phyloP scores from a whole-genome alignment of 495 filamentous ascomycete genomes.

The Talaromyces wortmannii region DNA sequence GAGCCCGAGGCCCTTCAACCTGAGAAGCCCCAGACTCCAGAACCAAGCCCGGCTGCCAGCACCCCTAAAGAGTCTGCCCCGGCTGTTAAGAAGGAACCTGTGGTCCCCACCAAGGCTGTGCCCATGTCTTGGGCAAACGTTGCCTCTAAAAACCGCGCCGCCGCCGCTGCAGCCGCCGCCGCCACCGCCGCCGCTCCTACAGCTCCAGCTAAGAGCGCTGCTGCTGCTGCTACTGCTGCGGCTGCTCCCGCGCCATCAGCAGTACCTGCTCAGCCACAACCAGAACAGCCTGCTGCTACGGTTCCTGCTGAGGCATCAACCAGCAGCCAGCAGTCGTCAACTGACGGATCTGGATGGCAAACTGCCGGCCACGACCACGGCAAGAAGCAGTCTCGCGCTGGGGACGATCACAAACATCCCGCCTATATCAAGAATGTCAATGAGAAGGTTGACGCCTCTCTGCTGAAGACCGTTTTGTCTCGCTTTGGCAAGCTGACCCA shows the following conservation, averaged over 20 bases:
- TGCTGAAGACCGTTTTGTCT: constrained; percentile 56
- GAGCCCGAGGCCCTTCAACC: constrained; percentile 40
- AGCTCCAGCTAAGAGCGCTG: constrained; percentile 23
- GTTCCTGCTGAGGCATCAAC: constrained; percentile 22
- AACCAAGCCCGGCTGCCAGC: constrained; percentile 35
- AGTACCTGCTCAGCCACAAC: constrained; percentile 26
- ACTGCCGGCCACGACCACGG: constrained; percentile 70
- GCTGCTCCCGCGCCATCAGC: constrained; percentile 25
- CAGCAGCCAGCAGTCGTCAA: constrained; percentile 38
- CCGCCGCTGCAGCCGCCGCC: constrained; percentile 18
- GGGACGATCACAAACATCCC: constrained; percentile 60
- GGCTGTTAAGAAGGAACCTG: constrained; percentile 41
- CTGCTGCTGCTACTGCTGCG: constrained; percentile 32
- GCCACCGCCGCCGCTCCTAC: constrained; percentile 30
- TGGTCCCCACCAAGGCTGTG: constrained; percentile 37
- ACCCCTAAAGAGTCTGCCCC: constrained; percentile 38
- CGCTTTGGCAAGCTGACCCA: constrained; percentile 75
- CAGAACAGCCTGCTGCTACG: constrained; percentile 27
- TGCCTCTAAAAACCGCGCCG: constrained; percentile 38
- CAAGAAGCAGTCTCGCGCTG: constrained; percentile 65
- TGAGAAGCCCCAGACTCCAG: constrained; percentile 47
- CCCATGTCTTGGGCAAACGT: constrained; percentile 93
- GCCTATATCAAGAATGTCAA: constrained; percentile 94
- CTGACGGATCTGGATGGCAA: constrained; percentile 61
- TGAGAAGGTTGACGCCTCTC: constrained; percentile 66